Evolutionary conservation across 2,329 filamentous ascomycete species (phyloP).

Genomic region (Scedosporium boydii): DNA sequence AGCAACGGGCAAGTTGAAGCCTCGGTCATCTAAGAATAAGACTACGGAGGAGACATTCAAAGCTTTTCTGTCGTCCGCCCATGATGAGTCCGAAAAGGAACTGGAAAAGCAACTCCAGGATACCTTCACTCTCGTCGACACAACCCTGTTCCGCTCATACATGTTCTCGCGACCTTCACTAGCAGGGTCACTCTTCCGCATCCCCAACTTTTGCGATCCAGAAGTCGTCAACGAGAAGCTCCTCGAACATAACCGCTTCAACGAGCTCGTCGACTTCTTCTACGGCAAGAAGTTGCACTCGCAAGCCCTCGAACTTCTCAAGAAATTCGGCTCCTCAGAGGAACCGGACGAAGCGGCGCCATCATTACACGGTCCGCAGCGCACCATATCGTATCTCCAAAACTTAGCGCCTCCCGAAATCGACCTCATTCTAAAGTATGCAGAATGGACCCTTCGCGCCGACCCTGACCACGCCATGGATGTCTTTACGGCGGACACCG

Average conservation of each 20-base stretch:
- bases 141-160: constrained; percentile 85
- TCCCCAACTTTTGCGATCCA: constrained; percentile 95
- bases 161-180: constrained; percentile 86
- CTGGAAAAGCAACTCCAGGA: constrained; percentile 63
- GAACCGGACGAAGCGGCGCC: constrained; percentile 40
- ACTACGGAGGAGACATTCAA: constrained; percentile 43
- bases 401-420: constrained; percentile 78
- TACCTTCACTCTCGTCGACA: constrained; percentile 81
- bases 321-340: constrained; percentile 63
- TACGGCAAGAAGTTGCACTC: constrained; percentile 90
- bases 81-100: constrained; percentile 43
- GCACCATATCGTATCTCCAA: constrained; percentile 86
- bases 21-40: constrained; percentile 28
- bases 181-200: constrained; percentile 82
- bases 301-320: constrained; percentile 73
- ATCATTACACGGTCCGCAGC: constrained; percentile 64
- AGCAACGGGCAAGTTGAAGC: constrained; percentile 51
- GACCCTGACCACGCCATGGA: constrained; percentile 78
- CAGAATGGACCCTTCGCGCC: constrained; percentile 71
- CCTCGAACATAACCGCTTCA: constrained; percentile 79
- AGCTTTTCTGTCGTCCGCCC: constrained; percentile 39
- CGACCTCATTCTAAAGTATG: constrained; percentile 84
- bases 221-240: constrained; percentile 90
- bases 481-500: constrained; percentile 83
- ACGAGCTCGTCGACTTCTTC: constrained; percentile 93